Conservation (phyloP, 164 flowering plant genomes). For the Vitis riparia region DNA sequence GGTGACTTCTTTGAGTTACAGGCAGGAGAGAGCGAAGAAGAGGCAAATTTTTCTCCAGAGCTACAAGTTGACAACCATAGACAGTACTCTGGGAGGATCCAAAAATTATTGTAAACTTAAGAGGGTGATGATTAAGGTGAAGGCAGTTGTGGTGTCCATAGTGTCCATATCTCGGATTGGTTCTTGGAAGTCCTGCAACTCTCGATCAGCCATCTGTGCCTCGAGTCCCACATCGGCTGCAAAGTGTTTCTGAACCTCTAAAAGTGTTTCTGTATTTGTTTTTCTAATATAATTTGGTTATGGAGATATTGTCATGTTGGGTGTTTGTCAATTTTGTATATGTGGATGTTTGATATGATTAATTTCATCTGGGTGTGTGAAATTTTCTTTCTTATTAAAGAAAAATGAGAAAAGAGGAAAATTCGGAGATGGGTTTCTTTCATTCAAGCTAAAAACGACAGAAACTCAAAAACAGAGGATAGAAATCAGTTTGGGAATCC, state of each 20-base stretch:
- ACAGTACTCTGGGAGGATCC: constrained; percentile 5
- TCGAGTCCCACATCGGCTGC: constrained; percentile 11
- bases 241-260: constrained; percentile 3
- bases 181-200: constrained; percentile 25
- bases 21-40: constrained; percentile 33
- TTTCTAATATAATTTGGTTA: neutral
- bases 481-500: constrained; percentile 1
- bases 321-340: too few species aligned
- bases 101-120: constrained; percentile 8
- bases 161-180: constrained; percentile 17
- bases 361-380: too few species aligned
- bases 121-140: constrained; percentile 24
- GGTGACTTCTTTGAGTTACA: constrained; percentile 30
- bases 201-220: constrained; percentile 16
- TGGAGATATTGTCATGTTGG: too few species aligned
- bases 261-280: neutral
- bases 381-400: too few species aligned
- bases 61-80: constrained; percentile 30
- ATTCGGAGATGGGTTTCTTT: too few species aligned
- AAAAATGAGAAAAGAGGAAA: too few species aligned
- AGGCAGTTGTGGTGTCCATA: constrained; percentile 11
- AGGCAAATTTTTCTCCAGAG: constrained; percentile 39
- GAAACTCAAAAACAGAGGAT: too few species aligned
- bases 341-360: too few species aligned
- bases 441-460: too few species aligned